Evolutionary conservation across 1,139 yeast genomes (phyloP), one percentile per base, ranked within the genome.

Genomic region (Magnusiomyces ingens): DNA sequence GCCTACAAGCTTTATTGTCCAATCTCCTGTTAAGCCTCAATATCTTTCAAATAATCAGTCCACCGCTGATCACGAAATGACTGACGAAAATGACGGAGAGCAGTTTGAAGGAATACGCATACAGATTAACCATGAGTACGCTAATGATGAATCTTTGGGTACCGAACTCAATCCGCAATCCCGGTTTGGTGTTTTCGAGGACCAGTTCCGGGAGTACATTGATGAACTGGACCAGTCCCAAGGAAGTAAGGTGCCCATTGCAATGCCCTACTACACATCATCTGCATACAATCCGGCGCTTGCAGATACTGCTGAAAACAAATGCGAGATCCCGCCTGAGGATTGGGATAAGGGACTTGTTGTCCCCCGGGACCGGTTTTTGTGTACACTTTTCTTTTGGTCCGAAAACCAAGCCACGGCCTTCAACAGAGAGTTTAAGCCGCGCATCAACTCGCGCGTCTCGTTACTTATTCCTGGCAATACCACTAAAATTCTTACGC

Each of bases 391-490:
- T 36, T 50, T 50, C 22, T 41, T 36, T 17, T 50, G 48, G 53
- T 40, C 42, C 4, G 29, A 38, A 15, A 29, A 17, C 32, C 49
- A 22, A 15, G 41, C 19, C 19, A 22, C 36, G 6, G 52, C 52
- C 3, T 52, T 26, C 35, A 37, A 49, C 45, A 50, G 55, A 2
- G 55, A 52, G 49, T 52, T 52, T 22, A 49, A 50, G 29, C 55
- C 55, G 19, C 44, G 55, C 15, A 49, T 37, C n/a, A 51, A 47
- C 18, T 46, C 45, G 8, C 35, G 48, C n/a, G 55, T 52, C 5
- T 52, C 55, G 2, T 19, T 52, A 15, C 38, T 52, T 26, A 44
- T 52, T n/a, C 55, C 55, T 13, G 52, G 55, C 15, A 51, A 51
- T 15, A 29, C 36, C 2, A 50, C 45, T 19, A 46, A 26, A 13